phyloP scores from a whole-genome alignment of 352 stramenopile species.

The Blastocystis sp. region DNA sequence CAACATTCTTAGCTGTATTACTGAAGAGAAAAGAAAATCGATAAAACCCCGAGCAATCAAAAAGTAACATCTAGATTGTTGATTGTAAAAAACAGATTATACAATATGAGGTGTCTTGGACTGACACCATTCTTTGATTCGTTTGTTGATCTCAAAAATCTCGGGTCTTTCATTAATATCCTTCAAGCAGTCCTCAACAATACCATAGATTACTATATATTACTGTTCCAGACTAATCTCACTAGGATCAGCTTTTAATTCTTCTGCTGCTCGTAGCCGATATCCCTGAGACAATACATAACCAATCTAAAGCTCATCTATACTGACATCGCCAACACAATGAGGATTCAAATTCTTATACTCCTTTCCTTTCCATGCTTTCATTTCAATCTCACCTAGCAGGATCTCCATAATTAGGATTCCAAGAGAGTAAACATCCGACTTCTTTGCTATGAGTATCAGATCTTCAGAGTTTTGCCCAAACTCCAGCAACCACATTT shows the following conservation, averaged over 20 bases:
- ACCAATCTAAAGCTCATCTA: background rate
- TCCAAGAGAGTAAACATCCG: constrained; percentile 5
- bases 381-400: background rate
- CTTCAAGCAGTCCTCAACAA: background rate
- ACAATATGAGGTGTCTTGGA: background rate
- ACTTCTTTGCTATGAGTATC: background rate
- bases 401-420: constrained; percentile 29
- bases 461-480: background rate
- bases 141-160: background rate
- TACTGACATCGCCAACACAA: background rate
- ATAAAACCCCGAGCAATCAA: background rate
- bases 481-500: background rate
- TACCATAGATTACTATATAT: constrained; percentile 3
- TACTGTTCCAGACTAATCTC: background rate
- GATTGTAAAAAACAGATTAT: background rate
- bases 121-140: background rate
- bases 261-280: background rate
- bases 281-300: background rate
- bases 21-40: background rate
- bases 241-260: background rate
- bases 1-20: no score
- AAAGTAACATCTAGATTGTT: background rate
- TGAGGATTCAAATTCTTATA: background rate
- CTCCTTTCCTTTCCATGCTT: background rate
- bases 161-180: background rate